Base-by-base conservation (phyloP, 176 grass and related monocot genomes). In the Zizania latifolia region DNA sequence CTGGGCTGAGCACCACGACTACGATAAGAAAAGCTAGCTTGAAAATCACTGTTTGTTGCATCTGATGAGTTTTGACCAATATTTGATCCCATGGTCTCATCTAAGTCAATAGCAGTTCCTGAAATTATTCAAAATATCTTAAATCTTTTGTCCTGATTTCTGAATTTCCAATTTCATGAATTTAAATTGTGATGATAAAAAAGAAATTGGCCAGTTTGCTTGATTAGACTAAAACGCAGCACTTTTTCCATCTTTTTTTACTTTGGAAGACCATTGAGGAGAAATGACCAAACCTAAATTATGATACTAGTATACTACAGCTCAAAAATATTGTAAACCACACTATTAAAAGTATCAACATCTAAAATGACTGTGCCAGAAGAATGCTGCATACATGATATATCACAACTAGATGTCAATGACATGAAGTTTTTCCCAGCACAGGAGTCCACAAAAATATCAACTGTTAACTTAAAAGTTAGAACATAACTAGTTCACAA, bases 1-100 rank as follows among this genome's bases (percentile, higher is more conserved):
- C 22, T 41, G 28, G 41, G 40, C 67, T 55, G 69, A 74, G 54
- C 22, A 84, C 14, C 70, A 64, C 23, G 30, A 12, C 58, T 48
- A 65, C 23, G 50, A 81, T 56, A 64, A 28, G 71, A 57, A 74
- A 65, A 74, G 68, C 72, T 36, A 10, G 76, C 60, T 81, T 76
- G 82, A 73, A 35, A 65, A 89, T 67, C 75, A 81, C 40, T 68
- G 27, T 62, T 65, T 70, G 81, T 85, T 70, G 41, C 54, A 82
- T 75, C 61, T 53, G 73, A 85, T 60, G 66, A 82, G 78, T 84
- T 83, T 78, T 59, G 70, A 56, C 75, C 86, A 21, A 77, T 64
- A 86, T 79, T 83, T 55, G 83, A 84, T 65, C 71, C 80, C 23
- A 77, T 79, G 29, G 69, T 31, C 37, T 80, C 83, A 66, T 89